These are phyloP conservation scores for Paulownia fortunei DNA, from an alignment of 257 asterid genomes.

Conservation along the genomic window DNA sequence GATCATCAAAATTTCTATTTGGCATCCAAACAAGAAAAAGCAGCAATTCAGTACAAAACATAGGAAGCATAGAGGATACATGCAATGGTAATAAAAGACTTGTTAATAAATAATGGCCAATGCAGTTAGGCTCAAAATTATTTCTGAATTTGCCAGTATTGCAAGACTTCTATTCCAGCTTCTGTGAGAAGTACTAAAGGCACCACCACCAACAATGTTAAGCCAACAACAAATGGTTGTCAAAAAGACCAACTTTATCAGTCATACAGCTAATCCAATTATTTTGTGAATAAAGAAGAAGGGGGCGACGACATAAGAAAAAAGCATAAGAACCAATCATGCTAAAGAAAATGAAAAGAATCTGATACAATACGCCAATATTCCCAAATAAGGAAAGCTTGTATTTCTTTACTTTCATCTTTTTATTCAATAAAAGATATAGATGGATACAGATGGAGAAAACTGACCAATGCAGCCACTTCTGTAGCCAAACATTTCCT, in stretches of 20 bases:
- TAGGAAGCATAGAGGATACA: not conserved
- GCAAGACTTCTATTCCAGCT: not conserved
- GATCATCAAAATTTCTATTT: not conserved
- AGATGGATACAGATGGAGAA: slow-evolving; percentile 42
- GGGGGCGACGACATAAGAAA: not conserved
- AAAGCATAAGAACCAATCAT: not conserved
- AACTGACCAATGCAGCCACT: slow-evolving; percentile 96
- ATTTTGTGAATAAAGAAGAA: slow-evolving; percentile 1
- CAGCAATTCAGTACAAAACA: not conserved
- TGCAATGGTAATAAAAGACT: not conserved
- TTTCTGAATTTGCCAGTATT: not conserved
- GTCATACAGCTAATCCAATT: slow-evolving; percentile 3
- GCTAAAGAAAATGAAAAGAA: not conserved
- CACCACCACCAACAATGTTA: not conserved
- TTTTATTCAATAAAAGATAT: slow-evolving; percentile 1
- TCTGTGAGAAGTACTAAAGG: not conserved
- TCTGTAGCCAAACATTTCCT: slow-evolving; percentile 97
- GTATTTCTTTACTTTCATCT: slow-evolving; percentile 14
- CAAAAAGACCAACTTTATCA: not conserved
- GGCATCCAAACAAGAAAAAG: not conserved
- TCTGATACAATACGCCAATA: not conserved
- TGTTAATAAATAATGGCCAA: not conserved
- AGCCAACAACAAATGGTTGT: slow-evolving; percentile 15
- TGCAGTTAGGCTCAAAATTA: not conserved
- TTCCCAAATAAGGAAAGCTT: slow-evolving; percentile 2